phyloP scores from a whole-genome alignment of 2,329 filamentous ascomycete species.

The Neodidymelliopsis sp. region DNA sequence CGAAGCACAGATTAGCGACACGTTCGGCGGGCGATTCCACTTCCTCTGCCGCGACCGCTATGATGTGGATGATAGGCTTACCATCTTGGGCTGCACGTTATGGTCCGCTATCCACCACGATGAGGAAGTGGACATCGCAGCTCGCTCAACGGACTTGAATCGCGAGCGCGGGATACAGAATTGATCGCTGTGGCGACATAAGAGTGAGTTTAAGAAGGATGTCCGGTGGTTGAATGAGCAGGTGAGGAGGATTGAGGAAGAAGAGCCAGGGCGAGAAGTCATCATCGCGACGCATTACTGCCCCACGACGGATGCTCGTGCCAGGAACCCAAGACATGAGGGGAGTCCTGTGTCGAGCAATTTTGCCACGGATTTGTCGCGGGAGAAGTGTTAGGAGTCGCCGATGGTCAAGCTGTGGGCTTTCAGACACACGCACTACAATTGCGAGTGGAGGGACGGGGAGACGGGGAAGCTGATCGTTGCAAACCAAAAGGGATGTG shows the following conservation, averaged over 20 bases:
- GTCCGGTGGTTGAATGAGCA: constrained; percentile 55
- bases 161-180: constrained; percentile 26
- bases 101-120: constrained; percentile 16
- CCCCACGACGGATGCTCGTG: constrained; percentile 47
- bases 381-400: constrained; percentile 48
- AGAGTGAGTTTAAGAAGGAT: constrained; percentile 49
- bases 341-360: constrained; percentile 29
- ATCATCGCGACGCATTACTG: constrained; percentile 56
- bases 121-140: constrained; percentile 5
- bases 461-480: constrained; percentile 42
- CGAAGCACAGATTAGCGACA: constrained; percentile 12
- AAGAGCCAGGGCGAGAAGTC: constrained; percentile 35
- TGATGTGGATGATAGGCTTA: constrained; percentile 22
- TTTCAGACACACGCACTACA: constrained; percentile 61
- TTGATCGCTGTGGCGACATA: constrained; percentile 52
- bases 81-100: constrained; percentile 31
- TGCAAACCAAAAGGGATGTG: constrained; percentile 54
- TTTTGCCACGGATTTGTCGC: constrained; percentile 53
- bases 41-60: constrained; percentile 24
- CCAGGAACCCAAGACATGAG: constrained; percentile 47
- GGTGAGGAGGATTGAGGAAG: constrained; percentile 25
- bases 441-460: constrained; percentile 51
- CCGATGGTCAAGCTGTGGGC: constrained; percentile 54
- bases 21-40: constrained; percentile 21
- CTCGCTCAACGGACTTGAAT: constrained; percentile 30